These are phyloP conservation scores for Harringtonia aguacate DNA, from an alignment of 2,329 filamentous ascomycete species.

Conservation along the genomic window DNA sequence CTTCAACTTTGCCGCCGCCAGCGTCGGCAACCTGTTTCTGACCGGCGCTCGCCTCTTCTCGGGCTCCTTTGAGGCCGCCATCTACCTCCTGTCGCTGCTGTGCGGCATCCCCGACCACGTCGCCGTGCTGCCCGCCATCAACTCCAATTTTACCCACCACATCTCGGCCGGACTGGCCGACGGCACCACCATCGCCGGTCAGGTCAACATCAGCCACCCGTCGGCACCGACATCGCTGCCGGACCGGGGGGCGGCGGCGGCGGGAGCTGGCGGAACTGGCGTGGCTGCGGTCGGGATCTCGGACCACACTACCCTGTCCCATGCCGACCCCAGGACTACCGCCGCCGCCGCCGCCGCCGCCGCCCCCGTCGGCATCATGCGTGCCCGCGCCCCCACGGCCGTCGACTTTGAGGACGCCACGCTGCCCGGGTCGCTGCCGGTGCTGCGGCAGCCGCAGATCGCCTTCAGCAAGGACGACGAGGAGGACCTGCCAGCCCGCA, in stretches of 20 bases:
- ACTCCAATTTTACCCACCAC: constrained; percentile 91
- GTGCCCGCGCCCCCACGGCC: constrained; percentile 28
- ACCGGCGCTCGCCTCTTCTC: constrained; percentile 84
- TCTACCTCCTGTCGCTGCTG: constrained; percentile 80
- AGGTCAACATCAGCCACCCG: constrained; percentile 87
- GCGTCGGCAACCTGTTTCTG: constrained; percentile 69
- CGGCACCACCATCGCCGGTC: constrained; percentile 71
- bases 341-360: constrained; percentile 16
- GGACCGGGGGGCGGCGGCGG: constrained; percentile 17
- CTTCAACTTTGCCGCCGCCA: constrained; percentile 69
- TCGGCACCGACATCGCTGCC: constrained; percentile 49
- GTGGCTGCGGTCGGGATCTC: no score
- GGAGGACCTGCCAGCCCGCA: constrained; percentile 65
- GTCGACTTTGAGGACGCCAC: constrained; percentile 74
- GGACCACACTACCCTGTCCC: no score
- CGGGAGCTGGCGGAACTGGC: not conserved
- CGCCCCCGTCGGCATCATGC: constrained; percentile 12
- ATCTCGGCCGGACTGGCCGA: constrained; percentile 75
- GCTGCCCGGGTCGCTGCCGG: constrained; percentile 69
- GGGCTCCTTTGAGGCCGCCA: constrained; percentile 83
- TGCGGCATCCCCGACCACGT: constrained; percentile 72
- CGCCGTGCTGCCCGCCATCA: constrained; percentile 78
- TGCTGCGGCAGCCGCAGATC: constrained; percentile 70
- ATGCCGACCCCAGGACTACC: no score
- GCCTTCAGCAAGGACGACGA: constrained; percentile 67